Evolutionary conservation across 2,329 filamentous ascomycete genomes (phyloP).

Genomic region (Albophoma yamanashiensis): DNA sequence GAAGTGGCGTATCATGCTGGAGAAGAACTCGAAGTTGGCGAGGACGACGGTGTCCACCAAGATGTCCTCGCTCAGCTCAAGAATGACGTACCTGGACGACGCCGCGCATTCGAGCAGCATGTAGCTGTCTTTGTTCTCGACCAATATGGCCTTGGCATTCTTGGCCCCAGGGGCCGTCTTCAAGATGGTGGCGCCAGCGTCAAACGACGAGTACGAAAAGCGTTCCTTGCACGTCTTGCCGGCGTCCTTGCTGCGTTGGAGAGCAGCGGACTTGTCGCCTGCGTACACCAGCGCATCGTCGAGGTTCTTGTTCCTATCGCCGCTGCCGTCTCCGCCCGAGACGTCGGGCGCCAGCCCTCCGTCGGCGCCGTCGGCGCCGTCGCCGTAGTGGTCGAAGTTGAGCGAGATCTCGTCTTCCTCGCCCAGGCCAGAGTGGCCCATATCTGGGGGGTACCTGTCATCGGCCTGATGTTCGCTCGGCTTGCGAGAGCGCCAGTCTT

Average conservation of each 20-base stretch:
- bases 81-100: slow-evolving; percentile 84
- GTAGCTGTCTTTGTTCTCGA: slow-evolving; percentile 98
- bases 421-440: slow-evolving; percentile 67
- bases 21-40: slow-evolving; percentile 98
- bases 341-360: background rate
- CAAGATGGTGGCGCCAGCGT: slow-evolving; percentile 85
- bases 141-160: slow-evolving; percentile 76
- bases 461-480: slow-evolving; percentile 37
- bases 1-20: slow-evolving; percentile 88
- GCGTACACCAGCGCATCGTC: slow-evolving; percentile 34
- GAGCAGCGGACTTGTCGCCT: slow-evolving; percentile 38
- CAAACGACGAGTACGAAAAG: slow-evolving; percentile 95
- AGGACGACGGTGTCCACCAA: slow-evolving; percentile 93
- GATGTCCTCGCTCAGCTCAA: slow-evolving; percentile 81
- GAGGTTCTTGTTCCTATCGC: slow-evolving; percentile 3
- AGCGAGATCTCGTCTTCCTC: slow-evolving; percentile 76
- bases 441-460: slow-evolving; percentile 42
- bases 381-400: slow-evolving; percentile 34
- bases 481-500: slow-evolving; percentile 57
- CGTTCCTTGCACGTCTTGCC: slow-evolving; percentile 96
- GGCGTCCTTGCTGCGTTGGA: slow-evolving; percentile 75
- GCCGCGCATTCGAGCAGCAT: slow-evolving; percentile 89
- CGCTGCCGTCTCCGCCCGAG: slow-evolving; percentile 7
- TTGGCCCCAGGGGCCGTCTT: slow-evolving; percentile 84
- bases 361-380: slow-evolving; percentile 9